Percentiles rank a stretch among this genome's conserved stretches.
These are phyloP conservation scores for Starmerella sp. DNA, from an alignment of 805 yeast genomes.

Conservation along the genomic window DNA sequence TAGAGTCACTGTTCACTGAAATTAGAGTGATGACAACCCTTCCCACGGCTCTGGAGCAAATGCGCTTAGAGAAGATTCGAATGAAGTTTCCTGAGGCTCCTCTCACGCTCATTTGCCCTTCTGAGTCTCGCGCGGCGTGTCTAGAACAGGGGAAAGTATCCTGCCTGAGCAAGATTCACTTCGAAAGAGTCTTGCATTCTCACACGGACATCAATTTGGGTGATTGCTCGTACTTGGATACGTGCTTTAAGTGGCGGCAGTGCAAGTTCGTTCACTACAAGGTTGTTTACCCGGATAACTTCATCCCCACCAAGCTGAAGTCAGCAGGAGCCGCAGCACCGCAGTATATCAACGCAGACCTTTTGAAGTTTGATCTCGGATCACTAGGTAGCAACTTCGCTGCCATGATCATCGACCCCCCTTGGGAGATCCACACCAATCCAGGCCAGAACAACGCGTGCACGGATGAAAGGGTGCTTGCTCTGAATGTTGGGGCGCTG, in stretches of 20 bases:
- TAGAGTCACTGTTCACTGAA: neutral
- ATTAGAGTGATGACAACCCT: neutral
- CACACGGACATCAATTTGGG: constrained; percentile 67
- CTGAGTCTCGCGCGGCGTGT: constrained; percentile 5
- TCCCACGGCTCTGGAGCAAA: constrained; percentile 1
- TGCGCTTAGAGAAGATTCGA: neutral
- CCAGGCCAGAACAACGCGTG: constrained; percentile 13
- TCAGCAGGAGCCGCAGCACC: constrained; percentile 22
- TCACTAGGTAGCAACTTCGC: constrained; percentile 71
- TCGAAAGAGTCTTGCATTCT: constrained; percentile 27
- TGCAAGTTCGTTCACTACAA: constrained; percentile 75
- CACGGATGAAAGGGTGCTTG: constrained; percentile 61
- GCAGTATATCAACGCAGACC: constrained; percentile 85
- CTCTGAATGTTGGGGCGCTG: constrained; percentile 51
- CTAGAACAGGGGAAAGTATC: neutral
- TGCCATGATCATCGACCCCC: constrained; percentile 76
- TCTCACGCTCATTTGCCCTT: constrained; percentile 5
- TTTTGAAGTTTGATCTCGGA: constrained; percentile 57
- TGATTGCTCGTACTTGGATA: constrained; percentile 87
- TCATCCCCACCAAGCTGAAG: neutral
- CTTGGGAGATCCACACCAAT: constrained; percentile 94
- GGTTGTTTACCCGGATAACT: constrained; percentile 21
- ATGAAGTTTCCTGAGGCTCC: neutral
- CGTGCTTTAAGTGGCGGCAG: constrained; percentile 73
- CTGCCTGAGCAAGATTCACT: constrained; percentile 25